Evolutionary conservation across 257 asterid genomes (phyloP).

Genomic region (Plantago major): DNA sequence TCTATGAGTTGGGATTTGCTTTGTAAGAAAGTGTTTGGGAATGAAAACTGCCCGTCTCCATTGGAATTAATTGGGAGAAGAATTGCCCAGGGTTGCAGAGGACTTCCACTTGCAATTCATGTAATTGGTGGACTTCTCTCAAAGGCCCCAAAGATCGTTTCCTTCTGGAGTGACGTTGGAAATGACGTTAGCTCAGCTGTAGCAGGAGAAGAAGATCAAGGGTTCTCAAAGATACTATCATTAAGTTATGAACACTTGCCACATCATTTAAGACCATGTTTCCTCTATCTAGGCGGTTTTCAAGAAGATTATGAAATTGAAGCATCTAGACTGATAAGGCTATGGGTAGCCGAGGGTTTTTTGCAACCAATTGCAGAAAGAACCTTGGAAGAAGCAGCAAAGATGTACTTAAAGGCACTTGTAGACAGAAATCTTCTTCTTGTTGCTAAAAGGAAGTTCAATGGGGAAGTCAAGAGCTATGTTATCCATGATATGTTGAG

Average conservation of each 20-base stretch:
- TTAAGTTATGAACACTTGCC: conserved; percentile 27
- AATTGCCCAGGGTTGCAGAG: background rate
- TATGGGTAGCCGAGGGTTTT: conserved; percentile 32
- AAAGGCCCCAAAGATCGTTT: background rate
- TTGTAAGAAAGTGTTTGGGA: background rate
- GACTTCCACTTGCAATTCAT: conserved; percentile 13
- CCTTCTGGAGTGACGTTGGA: conserved; percentile 9
- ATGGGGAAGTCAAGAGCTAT: conserved; percentile 17
- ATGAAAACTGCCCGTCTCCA: background rate
- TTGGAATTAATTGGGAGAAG: background rate
- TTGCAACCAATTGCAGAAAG: conserved; percentile 4
- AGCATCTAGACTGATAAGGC: conserved; percentile 9
- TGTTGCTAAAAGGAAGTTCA: background rate
- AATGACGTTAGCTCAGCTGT: background rate
- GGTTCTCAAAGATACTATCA: conserved; percentile 3
- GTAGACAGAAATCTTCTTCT: conserved; percentile 19
- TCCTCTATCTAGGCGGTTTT: conserved; percentile 26
- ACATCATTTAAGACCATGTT: conserved; percentile 17
- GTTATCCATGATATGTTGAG: conserved; percentile 24
- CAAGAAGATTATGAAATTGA: conserved; percentile 9
- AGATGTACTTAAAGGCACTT: conserved; percentile 19
- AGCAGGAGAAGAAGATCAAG: background rate
- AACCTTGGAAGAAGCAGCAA: conserved; percentile 23
- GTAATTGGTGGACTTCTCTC: conserved; percentile 11
- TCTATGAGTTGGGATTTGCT: conserved; percentile 16